Evolutionary conservation across 2,329 filamentous ascomycete genomes (phyloP).

Genomic region (Aspergillus sp.): DNA sequence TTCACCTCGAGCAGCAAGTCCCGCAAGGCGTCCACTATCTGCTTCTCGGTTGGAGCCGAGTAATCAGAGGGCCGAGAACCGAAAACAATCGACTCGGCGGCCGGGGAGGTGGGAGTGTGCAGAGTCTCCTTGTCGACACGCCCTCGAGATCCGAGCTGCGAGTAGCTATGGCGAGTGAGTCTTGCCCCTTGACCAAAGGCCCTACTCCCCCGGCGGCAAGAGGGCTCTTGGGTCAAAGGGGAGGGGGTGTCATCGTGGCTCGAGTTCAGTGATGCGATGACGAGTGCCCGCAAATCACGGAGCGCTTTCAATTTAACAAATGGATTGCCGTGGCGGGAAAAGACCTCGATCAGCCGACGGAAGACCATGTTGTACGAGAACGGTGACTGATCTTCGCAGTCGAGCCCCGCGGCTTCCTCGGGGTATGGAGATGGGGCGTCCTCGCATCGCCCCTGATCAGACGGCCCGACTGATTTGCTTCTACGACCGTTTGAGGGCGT

Average conservation of each 20-base stretch:
- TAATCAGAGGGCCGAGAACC: slow-evolving; percentile 43
- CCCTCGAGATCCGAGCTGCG: slow-evolving; percentile 20
- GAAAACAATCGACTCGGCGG: slow-evolving; percentile 31
- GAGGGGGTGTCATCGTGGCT: slow-evolving; percentile 42
- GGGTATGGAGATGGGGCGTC: not conserved
- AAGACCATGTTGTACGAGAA: slow-evolving; percentile 84
- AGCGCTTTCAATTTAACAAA: slow-evolving; percentile 80
- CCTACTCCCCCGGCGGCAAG: slow-evolving; percentile 6
- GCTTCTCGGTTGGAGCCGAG: slow-evolving; percentile 58
- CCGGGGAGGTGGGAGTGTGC: slow-evolving; percentile 23
- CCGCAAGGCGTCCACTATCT: slow-evolving; percentile 65
- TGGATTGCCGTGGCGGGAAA: slow-evolving; percentile 86
- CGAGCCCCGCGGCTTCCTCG: not conserved
- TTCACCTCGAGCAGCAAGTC: slow-evolving; percentile 68
- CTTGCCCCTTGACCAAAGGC: slow-evolving; percentile 14
- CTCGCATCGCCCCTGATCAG: slow-evolving; percentile 11
- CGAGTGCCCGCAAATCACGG: slow-evolving; percentile 78
- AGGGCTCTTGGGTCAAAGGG: slow-evolving; percentile 2
- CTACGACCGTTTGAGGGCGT: slow-evolving; percentile 26
- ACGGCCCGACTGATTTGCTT: slow-evolving; percentile 35
- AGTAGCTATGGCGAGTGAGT: slow-evolving; percentile 33
- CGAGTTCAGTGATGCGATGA: slow-evolving; percentile 69
- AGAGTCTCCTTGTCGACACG: slow-evolving; percentile 17
- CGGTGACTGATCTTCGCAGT: slow-evolving; percentile 32
- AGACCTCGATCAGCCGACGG: slow-evolving; percentile 74